Evolutionary conservation across 306 rosid species (phyloP).

Genomic region (Psophocarpus tetragonolobus): DNA sequence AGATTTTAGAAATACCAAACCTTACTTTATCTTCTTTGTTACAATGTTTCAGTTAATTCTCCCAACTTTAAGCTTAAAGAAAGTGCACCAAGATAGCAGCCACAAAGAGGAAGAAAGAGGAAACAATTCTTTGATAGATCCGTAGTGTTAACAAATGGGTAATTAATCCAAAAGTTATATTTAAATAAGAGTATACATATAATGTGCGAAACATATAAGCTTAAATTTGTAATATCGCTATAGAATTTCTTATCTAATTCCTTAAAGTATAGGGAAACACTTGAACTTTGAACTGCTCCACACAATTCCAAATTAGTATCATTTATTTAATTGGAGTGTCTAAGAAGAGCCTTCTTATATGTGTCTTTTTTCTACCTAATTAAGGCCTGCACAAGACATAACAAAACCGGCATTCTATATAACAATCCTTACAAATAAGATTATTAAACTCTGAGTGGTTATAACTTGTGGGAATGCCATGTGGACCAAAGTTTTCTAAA

Average conservation of each 20-base stretch:
- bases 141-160: too few species aligned
- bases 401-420: background rate
- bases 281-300: constrained; percentile 1
- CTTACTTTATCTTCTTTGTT: too few species aligned
- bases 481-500: background rate
- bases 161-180: too few species aligned
- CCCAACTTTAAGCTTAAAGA: too few species aligned
- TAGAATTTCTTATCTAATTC: background rate
- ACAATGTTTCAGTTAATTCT: too few species aligned
- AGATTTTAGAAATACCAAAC: too few species aligned
- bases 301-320: background rate
- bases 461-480: background rate
- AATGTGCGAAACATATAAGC: background rate
- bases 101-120: too few species aligned
- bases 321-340: constrained; percentile 5
- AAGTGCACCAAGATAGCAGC: too few species aligned
- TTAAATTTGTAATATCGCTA: background rate
- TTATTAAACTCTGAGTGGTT: background rate
- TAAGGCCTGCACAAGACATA: background rate
- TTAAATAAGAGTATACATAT: background rate
- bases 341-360: background rate
- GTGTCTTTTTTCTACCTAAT: background rate
- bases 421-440: background rate
- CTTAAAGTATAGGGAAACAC: background rate
- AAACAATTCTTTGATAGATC: too few species aligned